A percentile compares a stretch with the other conserved stretches of the same genome.
phyloP scores from a whole-genome alignment of 148 eudicot species.

The Rhododendron kiyosumense region DNA sequence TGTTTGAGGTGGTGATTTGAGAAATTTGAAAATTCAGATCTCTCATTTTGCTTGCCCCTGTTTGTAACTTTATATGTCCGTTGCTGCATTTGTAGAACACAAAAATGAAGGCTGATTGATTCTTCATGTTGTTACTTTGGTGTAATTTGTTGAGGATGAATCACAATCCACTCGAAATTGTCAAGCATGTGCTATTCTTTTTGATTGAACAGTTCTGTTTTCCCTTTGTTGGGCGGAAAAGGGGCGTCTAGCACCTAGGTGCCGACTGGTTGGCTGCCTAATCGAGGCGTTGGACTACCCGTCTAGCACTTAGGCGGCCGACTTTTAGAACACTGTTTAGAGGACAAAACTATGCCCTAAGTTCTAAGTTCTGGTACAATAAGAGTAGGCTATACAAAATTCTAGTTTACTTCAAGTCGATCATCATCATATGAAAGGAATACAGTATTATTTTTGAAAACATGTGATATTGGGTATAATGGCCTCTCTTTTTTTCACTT shows the following conservation, averaged over 20 bases:
- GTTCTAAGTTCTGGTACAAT: neutral
- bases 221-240: neutral
- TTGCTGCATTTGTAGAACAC: conserved; percentile 12
- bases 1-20: conserved; percentile 11
- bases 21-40: conserved; percentile 14
- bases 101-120: conserved; percentile 18
- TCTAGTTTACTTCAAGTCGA: neutral
- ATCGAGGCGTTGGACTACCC: too few relatives aligned
- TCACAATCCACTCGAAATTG: neutral
- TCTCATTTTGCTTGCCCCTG: conserved; percentile 25
- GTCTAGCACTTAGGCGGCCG: too few relatives aligned
- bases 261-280: too few relatives aligned
- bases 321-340: too few relatives aligned
- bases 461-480: neutral
- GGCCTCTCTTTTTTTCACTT: neutral
- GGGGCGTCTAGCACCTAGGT: too few relatives aligned
- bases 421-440: neutral
- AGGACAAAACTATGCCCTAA: neutral
- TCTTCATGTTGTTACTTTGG: conserved; percentile 9
- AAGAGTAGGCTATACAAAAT: neutral
- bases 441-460: too few relatives aligned
- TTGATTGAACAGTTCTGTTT: neutral
- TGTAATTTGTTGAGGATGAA: neutral
- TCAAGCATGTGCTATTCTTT: neutral
- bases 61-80: conserved; percentile 11